These are phyloP conservation scores for thale cress (Arabidopsis thaliana) DNA, from an alignment of 345 rosid species.

Conservation along the genomic window TAIR10.1 NC_003071.7:9950501-9951000, in stretches of 20 bases:
- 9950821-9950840: constrained; percentile 64
- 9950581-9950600: constrained; percentile 90
- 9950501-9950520: constrained; percentile 78
- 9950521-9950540: constrained; percentile 75
- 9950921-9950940: constrained; percentile 55
- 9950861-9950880: constrained; percentile 65
- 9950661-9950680: constrained; percentile 74
- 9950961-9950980: constrained; percentile 75
- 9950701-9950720: constrained; percentile 43
- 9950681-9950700: constrained; percentile 45
- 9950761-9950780: constrained; percentile 79
- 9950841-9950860: constrained; percentile 66
- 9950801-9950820: constrained; percentile 76
- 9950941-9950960: constrained; percentile 67
- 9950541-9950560: constrained; percentile 81
- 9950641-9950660: constrained; percentile 83
- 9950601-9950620: constrained; percentile 78
- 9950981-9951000: constrained; percentile 77
- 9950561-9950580: constrained; percentile 85
- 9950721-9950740: constrained; percentile 61
- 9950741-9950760: constrained; percentile 68
- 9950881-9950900: constrained; percentile 50
- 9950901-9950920: constrained; percentile 52
- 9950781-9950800: constrained; percentile 69
- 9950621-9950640: constrained; percentile 84